A percentile compares a stretch with the other conserved stretches of the same genome.
Conservation (phyloP, 257 asterid genomes). For the Voacanga thouarsii region DNA sequence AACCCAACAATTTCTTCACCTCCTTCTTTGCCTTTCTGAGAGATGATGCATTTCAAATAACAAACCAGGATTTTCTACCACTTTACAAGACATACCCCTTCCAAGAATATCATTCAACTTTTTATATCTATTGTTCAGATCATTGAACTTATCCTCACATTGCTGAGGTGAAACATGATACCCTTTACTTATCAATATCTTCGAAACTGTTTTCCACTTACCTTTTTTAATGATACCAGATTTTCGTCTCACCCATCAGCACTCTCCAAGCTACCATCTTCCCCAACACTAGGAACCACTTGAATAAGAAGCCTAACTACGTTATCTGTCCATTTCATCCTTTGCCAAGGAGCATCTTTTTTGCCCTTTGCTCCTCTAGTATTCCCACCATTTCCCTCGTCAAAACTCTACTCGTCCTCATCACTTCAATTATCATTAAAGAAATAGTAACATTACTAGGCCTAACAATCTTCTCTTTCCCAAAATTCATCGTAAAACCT, state of each 20-base stretch:
- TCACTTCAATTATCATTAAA: conserved; percentile 25
- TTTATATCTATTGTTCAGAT: conserved; percentile 55
- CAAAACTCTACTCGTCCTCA: conserved; percentile 35
- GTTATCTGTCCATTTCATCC: conserved; percentile 61
- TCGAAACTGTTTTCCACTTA: conserved; percentile 58
- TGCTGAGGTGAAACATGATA: conserved; percentile 60
- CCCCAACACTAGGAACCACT: conserved; percentile 51
- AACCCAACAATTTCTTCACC: conserved; percentile 45
- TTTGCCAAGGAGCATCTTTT: conserved; percentile 49
- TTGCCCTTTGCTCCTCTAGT: conserved; percentile 27
- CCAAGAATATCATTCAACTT: conserved; percentile 57
- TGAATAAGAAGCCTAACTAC: conserved; percentile 51
- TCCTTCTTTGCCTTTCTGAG: conserved; percentile 46
- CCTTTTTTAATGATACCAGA: conserved; percentile 45
- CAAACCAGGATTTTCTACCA: conserved; percentile 48
- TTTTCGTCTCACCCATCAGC: conserved; percentile 35
- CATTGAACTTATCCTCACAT: conserved; percentile 61
- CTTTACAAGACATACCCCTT: conserved; percentile 49
- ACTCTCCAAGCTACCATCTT: conserved; percentile 41
- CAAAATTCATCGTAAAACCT: conserved; percentile 24
- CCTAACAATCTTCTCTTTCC: conserved; percentile 16
- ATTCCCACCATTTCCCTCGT: conserved; percentile 26
- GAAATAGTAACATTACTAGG: conserved; percentile 10
- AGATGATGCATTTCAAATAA: conserved; percentile 45
- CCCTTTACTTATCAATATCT: conserved; percentile 50